Evolutionary conservation across 768 basidiomycete species (phyloP).

Genomic region (Phanerochaete carnosa): DNA sequence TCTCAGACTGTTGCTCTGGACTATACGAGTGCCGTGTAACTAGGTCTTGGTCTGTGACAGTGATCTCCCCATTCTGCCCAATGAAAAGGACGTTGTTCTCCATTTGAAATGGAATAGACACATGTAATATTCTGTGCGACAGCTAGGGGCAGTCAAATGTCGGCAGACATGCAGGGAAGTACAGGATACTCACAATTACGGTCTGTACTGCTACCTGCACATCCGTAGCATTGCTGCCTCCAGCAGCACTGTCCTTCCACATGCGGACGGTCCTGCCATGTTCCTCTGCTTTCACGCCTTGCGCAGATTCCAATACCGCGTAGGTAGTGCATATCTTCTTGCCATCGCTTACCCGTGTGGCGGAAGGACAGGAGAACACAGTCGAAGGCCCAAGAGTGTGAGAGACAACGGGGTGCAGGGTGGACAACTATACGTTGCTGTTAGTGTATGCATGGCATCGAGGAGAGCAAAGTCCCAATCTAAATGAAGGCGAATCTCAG

Average conservation of each 20-base stretch:
- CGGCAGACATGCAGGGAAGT: not conserved
- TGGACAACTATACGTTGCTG: slow-evolving; percentile 44
- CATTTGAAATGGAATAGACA: slow-evolving; percentile 31
- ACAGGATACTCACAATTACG: slow-evolving; percentile 39
- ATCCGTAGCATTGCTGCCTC: slow-evolving; percentile 20
- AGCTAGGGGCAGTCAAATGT: slow-evolving; percentile 32
- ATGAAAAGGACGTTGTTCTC: slow-evolving; percentile 29
- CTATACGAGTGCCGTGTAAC: slow-evolving; percentile 19
- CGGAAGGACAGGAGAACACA: slow-evolving; percentile 51
- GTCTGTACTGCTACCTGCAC: slow-evolving; percentile 37
- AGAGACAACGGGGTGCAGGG: slow-evolving; percentile 62
- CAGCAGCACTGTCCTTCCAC: slow-evolving; percentile 50
- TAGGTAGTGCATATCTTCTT: slow-evolving; percentile 48
- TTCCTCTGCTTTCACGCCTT: slow-evolving; percentile 40
- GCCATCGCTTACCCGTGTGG: slow-evolving; percentile 28
- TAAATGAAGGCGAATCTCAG: not conserved
- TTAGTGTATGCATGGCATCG: not conserved
- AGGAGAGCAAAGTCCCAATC: not conserved
- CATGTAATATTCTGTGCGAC: slow-evolving; percentile 37
- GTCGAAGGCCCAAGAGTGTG: slow-evolving; percentile 69
- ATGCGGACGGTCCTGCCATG: slow-evolving; percentile 53
- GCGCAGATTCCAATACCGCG: slow-evolving; percentile 45
- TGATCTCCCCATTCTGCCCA: slow-evolving; percentile 30
- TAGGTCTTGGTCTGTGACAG: slow-evolving; percentile 28
- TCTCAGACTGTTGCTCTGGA: slow-evolving; percentile 6